Percentiles rank a stretch among this genome's conserved stretches.
phyloP scores from a whole-genome alignment of 2,329 filamentous ascomycete species.

The Exophiala phaeomuriformis region DNA sequence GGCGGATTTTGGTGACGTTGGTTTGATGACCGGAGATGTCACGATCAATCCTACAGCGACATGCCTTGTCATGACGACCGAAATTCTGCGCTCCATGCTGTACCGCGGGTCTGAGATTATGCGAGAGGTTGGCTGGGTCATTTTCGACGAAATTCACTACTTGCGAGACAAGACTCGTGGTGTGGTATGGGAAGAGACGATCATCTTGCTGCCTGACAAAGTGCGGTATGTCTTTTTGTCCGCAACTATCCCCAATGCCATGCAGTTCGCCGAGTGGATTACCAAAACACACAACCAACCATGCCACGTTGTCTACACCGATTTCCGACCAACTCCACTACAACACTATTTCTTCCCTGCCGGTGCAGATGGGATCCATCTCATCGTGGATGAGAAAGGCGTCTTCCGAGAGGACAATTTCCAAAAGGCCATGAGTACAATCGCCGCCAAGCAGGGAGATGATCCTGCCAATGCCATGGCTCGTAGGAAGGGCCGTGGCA shows the following conservation, averaged over 20 bases:
- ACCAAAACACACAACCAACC: constrained; percentile 96
- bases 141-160: constrained; percentile 99
- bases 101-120: constrained; percentile 98
- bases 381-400: constrained; percentile 95
- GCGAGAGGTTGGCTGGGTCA: constrained; percentile 96
- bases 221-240: constrained; percentile 98
- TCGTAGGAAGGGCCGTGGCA: constrained; percentile 77
- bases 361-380: constrained; percentile 83
- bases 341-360: constrained; percentile 98
- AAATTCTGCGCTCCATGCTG: constrained; percentile 97
- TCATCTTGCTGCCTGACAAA: constrained; percentile 95
- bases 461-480: constrained; percentile 73
- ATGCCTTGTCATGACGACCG: constrained; percentile 97
- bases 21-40: constrained; percentile 97
- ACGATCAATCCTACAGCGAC: constrained; percentile 98
- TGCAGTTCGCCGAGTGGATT: constrained; percentile 99
- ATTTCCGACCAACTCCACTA: constrained; percentile 91
- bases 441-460: constrained; percentile 79
- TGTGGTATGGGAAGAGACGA: constrained; percentile 99
- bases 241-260: constrained; percentile 95
- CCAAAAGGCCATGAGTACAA: constrained; percentile 85
- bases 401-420: constrained; percentile 96
- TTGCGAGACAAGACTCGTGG: constrained; percentile 89
- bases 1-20: constrained; percentile 91
- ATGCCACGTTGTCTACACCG: constrained; percentile 97